Evolutionary conservation across 2,329 filamentous ascomycete species (phyloP).

Genomic region (Cryphonectria naterciae): DNA sequence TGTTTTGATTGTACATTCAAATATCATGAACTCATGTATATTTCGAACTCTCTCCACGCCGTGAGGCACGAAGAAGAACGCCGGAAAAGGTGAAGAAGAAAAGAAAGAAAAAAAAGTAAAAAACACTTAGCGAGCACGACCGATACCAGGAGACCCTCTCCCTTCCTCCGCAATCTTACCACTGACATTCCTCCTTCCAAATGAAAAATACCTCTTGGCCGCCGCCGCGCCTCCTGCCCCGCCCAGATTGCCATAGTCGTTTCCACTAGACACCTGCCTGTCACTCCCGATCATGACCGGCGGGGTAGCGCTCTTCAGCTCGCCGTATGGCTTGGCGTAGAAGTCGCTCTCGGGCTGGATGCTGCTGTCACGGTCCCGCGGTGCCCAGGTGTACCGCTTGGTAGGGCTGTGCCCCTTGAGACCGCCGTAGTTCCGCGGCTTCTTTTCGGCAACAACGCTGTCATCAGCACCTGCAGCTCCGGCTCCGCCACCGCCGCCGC

Average conservation of each 20-base stretch:
- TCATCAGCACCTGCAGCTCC: slow-evolving; percentile 5
- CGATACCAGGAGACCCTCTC: slow-evolving; percentile 12
- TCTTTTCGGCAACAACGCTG: slow-evolving; percentile 9
- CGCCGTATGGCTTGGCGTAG: slow-evolving; percentile 63
- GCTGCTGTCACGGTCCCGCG: slow-evolving; percentile 47
- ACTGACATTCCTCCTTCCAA: slow-evolving; percentile 65
- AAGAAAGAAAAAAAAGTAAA: neutral
- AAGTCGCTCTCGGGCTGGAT: slow-evolving; percentile 56
- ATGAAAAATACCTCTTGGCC: slow-evolving; percentile 35
- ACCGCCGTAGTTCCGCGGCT: neutral
- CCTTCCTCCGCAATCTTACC: slow-evolving; percentile 77
- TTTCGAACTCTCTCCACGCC: neutral
- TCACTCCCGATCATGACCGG: slow-evolving; percentile 55
- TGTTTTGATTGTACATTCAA: slow-evolving; percentile 3
- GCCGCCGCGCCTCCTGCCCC: slow-evolving; percentile 25
- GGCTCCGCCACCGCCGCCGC: slow-evolving; percentile 43
- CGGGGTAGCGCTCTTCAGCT: slow-evolving; percentile 56
- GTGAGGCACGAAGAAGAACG: neutral
- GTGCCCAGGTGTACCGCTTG: slow-evolving; percentile 28
- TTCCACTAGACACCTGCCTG: slow-evolving; percentile 63
- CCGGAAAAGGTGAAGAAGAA: too few relatives aligned
- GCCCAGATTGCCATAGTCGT: slow-evolving; percentile 52
- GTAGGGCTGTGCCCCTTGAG: slow-evolving; percentile 12
- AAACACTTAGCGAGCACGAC: slow-evolving; percentile 2
- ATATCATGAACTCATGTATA: neutral